phyloP scores from a whole-genome alignment of 1,139 yeast species.

The Nakaseomyces kungkrabaensis region DNA sequence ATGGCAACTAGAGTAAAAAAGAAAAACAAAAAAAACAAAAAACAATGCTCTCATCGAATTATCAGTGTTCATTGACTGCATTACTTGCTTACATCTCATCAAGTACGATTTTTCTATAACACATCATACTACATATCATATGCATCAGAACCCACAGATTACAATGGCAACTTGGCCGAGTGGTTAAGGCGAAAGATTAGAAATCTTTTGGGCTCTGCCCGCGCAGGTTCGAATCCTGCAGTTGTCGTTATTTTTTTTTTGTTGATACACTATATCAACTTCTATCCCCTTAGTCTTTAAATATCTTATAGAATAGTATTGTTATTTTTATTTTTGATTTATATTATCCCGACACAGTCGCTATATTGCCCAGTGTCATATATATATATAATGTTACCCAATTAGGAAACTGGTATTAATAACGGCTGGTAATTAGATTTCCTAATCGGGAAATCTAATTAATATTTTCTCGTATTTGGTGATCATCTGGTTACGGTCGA shows the following conservation, averaged over 20 bases:
- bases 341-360: not conserved
- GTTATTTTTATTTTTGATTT: too few relatives aligned
- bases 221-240: slow-evolving; percentile 34
- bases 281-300: too few relatives aligned
- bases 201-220: slow-evolving; percentile 41
- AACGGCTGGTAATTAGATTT: not conserved
- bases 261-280: not conserved
- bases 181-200: slow-evolving; percentile 47
- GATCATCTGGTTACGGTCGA: not conserved
- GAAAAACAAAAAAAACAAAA: too few relatives aligned
- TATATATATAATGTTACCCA: too few relatives aligned
- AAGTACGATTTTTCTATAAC: too few relatives aligned
- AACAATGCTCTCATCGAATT: too few relatives aligned
- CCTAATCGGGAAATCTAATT: not conserved
- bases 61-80: too few relatives aligned
- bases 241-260: slow-evolving; percentile 24
- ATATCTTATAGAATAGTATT: too few relatives aligned
- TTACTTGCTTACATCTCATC: too few relatives aligned
- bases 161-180: slow-evolving; percentile 41
- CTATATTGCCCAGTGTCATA: not conserved
- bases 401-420: too few relatives aligned
- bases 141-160: not conserved
- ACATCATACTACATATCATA: too few relatives aligned
- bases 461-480: not conserved
- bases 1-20: too few relatives aligned